These are phyloP conservation scores for Pisolithus sp. DNA, from an alignment of 768 basidiomycete species.

Conservation along the genomic window DNA sequence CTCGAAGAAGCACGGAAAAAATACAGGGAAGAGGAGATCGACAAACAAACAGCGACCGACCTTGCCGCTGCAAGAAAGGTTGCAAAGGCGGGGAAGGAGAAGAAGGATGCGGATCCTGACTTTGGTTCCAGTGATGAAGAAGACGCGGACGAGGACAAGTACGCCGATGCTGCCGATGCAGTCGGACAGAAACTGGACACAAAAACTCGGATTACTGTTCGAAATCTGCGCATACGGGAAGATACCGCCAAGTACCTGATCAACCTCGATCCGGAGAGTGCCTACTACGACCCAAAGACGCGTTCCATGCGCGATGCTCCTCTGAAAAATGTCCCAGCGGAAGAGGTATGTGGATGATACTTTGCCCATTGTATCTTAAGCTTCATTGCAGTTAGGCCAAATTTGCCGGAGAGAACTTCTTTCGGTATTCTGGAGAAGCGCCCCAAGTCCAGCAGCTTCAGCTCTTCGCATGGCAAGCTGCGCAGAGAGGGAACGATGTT, in stretches of 20 bases:
- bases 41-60: constrained; percentile 93
- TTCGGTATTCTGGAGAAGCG: constrained; percentile 88
- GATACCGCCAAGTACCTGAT: constrained; percentile 99
- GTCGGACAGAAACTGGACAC: constrained; percentile 98
- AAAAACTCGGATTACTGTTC: constrained; percentile 96
- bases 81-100: constrained; percentile 81
- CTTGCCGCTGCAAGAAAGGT: constrained; percentile 87
- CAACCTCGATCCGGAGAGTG: constrained; percentile 90
- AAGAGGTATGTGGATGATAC: constrained; percentile 60
- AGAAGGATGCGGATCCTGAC: constrained; percentile 72
- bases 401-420: constrained; percentile 97
- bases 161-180: constrained; percentile 95
- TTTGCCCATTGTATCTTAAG: not conserved
- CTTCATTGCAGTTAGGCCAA: constrained; percentile 44
- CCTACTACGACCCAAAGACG: constrained; percentile 99
- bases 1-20: constrained; percentile 87
- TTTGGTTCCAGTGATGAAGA: constrained; percentile 97
- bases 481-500: constrained; percentile 87
- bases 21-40: constrained; percentile 92
- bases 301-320: constrained; percentile 99
- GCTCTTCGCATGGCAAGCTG: constrained; percentile 96
- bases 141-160: constrained; percentile 95
- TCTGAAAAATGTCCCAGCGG: constrained; percentile 62
- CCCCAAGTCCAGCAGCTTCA: constrained; percentile 87
- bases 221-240: constrained; percentile 97